These are phyloP conservation scores for Solanum clarkiae DNA, from an alignment of 257 asterid genomes.

Conservation along the genomic window DNA sequence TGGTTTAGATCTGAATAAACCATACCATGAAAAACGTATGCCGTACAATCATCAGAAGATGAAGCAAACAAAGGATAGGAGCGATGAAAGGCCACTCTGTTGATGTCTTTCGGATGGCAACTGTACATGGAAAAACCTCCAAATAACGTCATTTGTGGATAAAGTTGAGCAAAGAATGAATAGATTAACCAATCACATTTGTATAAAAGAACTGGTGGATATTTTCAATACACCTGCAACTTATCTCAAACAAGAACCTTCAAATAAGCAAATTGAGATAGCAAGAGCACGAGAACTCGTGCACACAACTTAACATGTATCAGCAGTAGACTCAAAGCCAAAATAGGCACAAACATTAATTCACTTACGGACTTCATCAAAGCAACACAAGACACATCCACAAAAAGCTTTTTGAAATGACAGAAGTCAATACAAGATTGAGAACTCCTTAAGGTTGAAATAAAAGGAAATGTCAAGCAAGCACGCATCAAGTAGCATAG, in stretches of 20 bases:
- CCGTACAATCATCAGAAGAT: constrained; percentile 84
- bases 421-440: constrained; percentile 8
- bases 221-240: background rate
- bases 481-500: constrained; percentile 16
- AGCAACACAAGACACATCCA: background rate
- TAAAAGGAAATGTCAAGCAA: constrained; percentile 97
- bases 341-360: background rate
- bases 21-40: constrained; percentile 86
- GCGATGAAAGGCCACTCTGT: constrained; percentile 70
- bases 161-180: background rate
- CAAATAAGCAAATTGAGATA: background rate
- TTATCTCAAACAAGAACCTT: background rate
- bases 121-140: constrained; percentile 24
- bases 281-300: background rate
- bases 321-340: background rate
- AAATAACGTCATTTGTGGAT: background rate
- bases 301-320: background rate
- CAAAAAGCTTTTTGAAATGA: background rate
- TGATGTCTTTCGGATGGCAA: constrained; percentile 75
- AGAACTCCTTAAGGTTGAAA: constrained; percentile 70
- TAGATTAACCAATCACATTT: background rate
- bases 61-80: constrained; percentile 89
- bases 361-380: background rate
- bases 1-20: constrained; percentile 89
- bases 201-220: background rate